Conservation (phyloP, 345 rosid genomes). For the Cochlearia excelsa region DNA sequence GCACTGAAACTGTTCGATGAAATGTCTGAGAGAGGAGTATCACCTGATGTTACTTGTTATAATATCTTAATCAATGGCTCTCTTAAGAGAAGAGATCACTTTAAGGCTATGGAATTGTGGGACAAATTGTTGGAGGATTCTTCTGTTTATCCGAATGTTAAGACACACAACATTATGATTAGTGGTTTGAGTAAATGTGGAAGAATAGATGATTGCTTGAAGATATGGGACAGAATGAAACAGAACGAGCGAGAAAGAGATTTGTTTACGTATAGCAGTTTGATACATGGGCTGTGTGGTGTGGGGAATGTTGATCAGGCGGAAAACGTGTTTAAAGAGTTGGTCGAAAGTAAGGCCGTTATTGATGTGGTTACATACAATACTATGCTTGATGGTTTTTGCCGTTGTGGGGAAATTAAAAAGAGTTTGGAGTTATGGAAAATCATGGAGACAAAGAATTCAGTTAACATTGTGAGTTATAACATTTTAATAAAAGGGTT, state of each 20-base stretch:
- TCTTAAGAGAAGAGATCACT: slow-evolving; percentile 50
- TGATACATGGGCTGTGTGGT: slow-evolving; percentile 62
- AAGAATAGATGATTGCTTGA: slow-evolving; percentile 59
- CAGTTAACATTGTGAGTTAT: slow-evolving; percentile 58
- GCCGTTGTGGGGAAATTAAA: slow-evolving; percentile 50
- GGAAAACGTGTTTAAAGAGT: slow-evolving; percentile 55
- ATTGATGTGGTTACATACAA: slow-evolving; percentile 73
- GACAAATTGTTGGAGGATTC: slow-evolving; percentile 49
- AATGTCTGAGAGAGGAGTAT: slow-evolving; percentile 57
- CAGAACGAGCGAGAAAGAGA: slow-evolving; percentile 62
- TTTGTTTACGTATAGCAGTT: slow-evolving; percentile 60
- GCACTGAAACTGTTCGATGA: slow-evolving; percentile 77
- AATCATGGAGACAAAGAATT: slow-evolving; percentile 59
- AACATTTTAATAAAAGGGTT: slow-evolving; percentile 75
- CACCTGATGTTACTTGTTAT: slow-evolving; percentile 64
- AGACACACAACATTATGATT: slow-evolving; percentile 80
- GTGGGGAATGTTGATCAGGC: slow-evolving; percentile 68
- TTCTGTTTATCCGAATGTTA: slow-evolving; percentile 64
- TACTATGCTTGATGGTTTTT: slow-evolving; percentile 74
- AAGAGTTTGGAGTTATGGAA: slow-evolving; percentile 79
- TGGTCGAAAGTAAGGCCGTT: slow-evolving; percentile 49
- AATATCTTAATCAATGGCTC: slow-evolving; percentile 72
- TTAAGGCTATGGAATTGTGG: slow-evolving; percentile 59
- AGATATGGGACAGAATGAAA: slow-evolving; percentile 78
- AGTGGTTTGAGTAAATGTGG: slow-evolving; percentile 75